Evolutionary conservation across 164 flowering plant genomes (phyloP).

Genomic region (Cinnamomum chago): DNA sequence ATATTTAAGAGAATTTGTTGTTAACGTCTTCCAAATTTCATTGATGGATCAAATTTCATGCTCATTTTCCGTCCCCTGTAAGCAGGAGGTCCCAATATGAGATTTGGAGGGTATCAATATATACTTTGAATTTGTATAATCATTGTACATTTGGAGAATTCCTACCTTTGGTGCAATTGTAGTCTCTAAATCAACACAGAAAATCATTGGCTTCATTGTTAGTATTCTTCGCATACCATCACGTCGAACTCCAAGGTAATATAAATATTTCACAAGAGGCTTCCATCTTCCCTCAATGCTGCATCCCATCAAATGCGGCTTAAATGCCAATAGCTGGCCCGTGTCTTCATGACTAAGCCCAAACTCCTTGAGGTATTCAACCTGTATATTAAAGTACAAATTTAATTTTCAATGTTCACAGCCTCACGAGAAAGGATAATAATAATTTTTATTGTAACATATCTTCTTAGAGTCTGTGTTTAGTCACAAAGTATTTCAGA

Average conservation of each 20-base stretch:
- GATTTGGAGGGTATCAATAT: not conserved
- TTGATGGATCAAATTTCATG: not conserved
- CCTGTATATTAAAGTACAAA: constrained; percentile 35
- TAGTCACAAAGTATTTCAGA: not conserved
- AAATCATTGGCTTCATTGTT: constrained; percentile 69
- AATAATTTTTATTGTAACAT: not conserved
- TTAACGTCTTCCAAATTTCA: not conserved
- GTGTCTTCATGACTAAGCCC: constrained; percentile 63
- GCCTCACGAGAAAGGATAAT: not conserved
- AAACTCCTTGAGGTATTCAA: constrained; percentile 75
- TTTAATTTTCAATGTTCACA: not conserved
- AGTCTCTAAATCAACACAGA: constrained; percentile 69
- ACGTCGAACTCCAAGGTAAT: constrained; percentile 74
- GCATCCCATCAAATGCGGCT: constrained; percentile 87
- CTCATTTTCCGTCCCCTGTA: not conserved
- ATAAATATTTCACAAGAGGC: constrained; percentile 83
- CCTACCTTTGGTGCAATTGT: constrained; percentile 88
- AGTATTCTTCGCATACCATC: constrained; percentile 94
- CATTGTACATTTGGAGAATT: not conserved
- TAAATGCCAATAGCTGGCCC: constrained; percentile 70
- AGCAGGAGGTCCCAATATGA: not conserved
- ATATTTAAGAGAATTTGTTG: not conserved
- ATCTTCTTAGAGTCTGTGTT: not conserved
- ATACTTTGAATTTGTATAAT: too few species aligned
- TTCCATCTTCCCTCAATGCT: constrained; percentile 90